Percentiles rank a stretch among this genome's conserved stretches.
These are phyloP conservation scores for Globisporangium ultimum DNA, from an alignment of 352 stramenopile species.

Conservation along the genomic window DNA sequence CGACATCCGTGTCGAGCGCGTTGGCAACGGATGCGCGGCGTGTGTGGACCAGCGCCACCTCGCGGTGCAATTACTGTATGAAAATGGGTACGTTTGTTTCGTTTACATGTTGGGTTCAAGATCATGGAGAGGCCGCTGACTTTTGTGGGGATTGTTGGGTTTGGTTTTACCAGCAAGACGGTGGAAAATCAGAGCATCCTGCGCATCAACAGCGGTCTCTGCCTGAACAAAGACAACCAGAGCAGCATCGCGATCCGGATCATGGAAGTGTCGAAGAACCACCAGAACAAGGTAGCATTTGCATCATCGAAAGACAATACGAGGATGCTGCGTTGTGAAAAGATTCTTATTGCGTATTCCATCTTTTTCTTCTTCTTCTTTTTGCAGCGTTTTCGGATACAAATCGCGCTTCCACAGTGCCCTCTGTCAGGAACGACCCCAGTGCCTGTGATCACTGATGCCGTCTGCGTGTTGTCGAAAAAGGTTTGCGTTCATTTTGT, in stretches of 20 bases:
- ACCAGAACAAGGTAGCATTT: slow-evolving; percentile 68
- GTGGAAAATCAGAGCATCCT: slow-evolving; percentile 80
- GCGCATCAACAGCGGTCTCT: slow-evolving; percentile 55
- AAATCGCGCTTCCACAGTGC: slow-evolving; percentile 48
- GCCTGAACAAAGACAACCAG: slow-evolving; percentile 47
- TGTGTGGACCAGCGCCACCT: slow-evolving; percentile 56
- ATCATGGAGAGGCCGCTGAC: not conserved
- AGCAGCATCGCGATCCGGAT: slow-evolving; percentile 63
- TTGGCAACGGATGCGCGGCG: slow-evolving; percentile 24
- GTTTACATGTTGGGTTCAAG: not conserved
- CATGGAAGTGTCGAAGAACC: slow-evolving; percentile 82
- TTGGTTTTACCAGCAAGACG: slow-evolving; percentile 30
- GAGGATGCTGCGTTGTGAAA: not conserved
- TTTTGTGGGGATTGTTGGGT: not conserved
- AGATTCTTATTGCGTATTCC: not conserved
- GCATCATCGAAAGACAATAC: not conserved
- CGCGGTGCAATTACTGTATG: slow-evolving; percentile 64
- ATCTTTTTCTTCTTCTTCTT: not conserved
- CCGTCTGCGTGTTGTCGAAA: slow-evolving; percentile 65
- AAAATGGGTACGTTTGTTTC: slow-evolving; percentile 35
- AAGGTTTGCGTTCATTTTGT: slow-evolving; percentile 27
- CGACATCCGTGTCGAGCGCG: slow-evolving; percentile 37
- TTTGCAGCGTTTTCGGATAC: slow-evolving; percentile 51
- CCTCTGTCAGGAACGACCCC: slow-evolving; percentile 18
- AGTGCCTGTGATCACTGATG: slow-evolving; percentile 33